These are phyloP conservation scores for Rhodotorula sp. DNA, from an alignment of 1,284 basidiomycete species.

Conservation along the genomic window DNA sequence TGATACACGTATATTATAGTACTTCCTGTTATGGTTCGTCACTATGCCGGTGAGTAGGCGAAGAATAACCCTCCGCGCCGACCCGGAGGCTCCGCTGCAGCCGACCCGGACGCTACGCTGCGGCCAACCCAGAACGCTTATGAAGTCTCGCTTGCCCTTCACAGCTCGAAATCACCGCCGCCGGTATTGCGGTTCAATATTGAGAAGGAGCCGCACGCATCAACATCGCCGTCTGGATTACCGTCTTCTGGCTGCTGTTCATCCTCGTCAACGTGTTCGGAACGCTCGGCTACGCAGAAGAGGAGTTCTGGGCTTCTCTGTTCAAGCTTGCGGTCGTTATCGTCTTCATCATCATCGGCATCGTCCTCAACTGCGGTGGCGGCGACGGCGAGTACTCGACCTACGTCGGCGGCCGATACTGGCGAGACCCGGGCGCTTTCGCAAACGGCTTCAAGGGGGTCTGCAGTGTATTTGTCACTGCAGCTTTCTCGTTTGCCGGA, in stretches of 20 bases:
- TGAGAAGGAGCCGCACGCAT: conserved; percentile 29
- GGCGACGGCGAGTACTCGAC: conserved; percentile 16
- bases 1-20: neutral
- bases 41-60: neutral
- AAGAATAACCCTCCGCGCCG: no score
- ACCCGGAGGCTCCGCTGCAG: no score
- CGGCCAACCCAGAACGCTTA: no score
- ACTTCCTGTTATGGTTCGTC: conserved; percentile 1
- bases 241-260: conserved; percentile 39
- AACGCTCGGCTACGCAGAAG: conserved; percentile 42
- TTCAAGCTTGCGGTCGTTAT: conserved; percentile 51
- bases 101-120: no score
- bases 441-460: conserved; percentile 56
- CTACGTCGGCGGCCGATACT: conserved; percentile 43
- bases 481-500: conserved; percentile 45
- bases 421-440: conserved; percentile 50
- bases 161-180: conserved; percentile 48
- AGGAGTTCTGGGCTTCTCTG: conserved; percentile 48
- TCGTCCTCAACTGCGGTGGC: conserved; percentile 41
- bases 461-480: conserved; percentile 56
- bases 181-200: conserved; percentile 37
- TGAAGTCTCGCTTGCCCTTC: neutral
- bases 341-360: conserved; percentile 49
- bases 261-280: conserved; percentile 41
- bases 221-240: conserved; percentile 46